Conservation (phyloP, 2,329 filamentous ascomycete genomes). For the Cytospora leucostoma region DNA sequence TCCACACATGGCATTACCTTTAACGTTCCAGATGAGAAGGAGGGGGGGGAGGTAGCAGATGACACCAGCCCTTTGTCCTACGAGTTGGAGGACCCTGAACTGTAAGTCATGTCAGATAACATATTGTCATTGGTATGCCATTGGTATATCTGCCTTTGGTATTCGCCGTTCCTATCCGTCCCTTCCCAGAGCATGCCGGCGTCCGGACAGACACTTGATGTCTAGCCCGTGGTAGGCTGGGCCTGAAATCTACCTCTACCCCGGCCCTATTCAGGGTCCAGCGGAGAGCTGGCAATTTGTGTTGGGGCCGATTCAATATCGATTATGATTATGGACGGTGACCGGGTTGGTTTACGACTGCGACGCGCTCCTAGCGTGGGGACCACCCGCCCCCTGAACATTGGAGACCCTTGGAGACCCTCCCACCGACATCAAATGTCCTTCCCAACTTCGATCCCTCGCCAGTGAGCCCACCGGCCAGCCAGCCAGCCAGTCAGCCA, state of each 20-base stretch:
- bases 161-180: background rate
- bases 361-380: constrained; percentile 22
- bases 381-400: constrained; percentile 15
- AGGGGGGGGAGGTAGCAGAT: constrained; percentile 20
- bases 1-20: constrained; percentile 32
- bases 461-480: constrained; percentile 5
- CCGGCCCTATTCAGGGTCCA: constrained; percentile 2
- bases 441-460: background rate
- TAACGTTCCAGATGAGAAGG: constrained; percentile 23
- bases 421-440: constrained; percentile 9
- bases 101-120: constrained; percentile 41
- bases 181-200: too few species aligned
- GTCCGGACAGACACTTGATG: too few species aligned
- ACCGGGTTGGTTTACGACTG: constrained; percentile 5
- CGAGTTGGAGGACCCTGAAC: constrained; percentile 48
- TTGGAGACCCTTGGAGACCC: constrained; percentile 12
- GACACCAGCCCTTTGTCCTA: constrained; percentile 47
- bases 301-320: constrained; percentile 16
- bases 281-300: constrained; percentile 8
- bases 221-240: too few species aligned
- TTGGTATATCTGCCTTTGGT: background rate
- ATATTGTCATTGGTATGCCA: constrained; percentile 27
- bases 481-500: background rate
- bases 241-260: too few species aligned
- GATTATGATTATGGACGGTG: constrained; percentile 7